Evolutionary conservation across 441 rosid genomes (phyloP).

Genomic region (Erodium moschatum): DNA sequence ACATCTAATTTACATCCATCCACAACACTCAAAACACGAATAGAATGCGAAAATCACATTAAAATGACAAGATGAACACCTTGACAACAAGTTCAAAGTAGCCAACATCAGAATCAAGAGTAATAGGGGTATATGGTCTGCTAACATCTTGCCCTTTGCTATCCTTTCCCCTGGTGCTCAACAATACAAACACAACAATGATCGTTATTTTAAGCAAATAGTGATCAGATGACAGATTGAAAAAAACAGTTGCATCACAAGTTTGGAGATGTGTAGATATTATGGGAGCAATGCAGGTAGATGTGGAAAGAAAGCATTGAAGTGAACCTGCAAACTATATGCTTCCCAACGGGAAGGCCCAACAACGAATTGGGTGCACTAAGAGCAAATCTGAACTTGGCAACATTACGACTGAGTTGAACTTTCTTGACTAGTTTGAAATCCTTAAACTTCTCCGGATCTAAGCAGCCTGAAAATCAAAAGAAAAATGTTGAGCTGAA

Average conservation of each 20-base stretch:
- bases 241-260: no score
- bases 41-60: neutral
- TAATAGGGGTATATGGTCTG: constrained; percentile 21
- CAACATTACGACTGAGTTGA: constrained; percentile 23
- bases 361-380: constrained; percentile 20
- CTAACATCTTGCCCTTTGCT: constrained; percentile 14
- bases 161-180: constrained; percentile 19
- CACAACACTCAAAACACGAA: neutral
- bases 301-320: neutral
- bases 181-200: neutral
- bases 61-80: neutral
- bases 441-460: constrained; percentile 25
- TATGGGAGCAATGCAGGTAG: neutral
- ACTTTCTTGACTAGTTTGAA: constrained; percentile 25
- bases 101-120: constrained; percentile 22
- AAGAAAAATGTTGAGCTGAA: no score
- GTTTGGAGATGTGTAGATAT: neutral
- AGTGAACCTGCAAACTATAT: constrained; percentile 23
- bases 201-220: no score
- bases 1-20: constrained; percentile 11
- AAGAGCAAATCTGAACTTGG: constrained; percentile 28
- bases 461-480: constrained; percentile 21
- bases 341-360: constrained; percentile 27
- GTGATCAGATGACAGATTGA: no score
- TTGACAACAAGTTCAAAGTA: constrained; percentile 20